Evolutionary conservation across 1,284 basidiomycete species (phyloP), one percentile per base, ranked within the genome.

Genomic region (Cystobasidiaceae sp.): DNA sequence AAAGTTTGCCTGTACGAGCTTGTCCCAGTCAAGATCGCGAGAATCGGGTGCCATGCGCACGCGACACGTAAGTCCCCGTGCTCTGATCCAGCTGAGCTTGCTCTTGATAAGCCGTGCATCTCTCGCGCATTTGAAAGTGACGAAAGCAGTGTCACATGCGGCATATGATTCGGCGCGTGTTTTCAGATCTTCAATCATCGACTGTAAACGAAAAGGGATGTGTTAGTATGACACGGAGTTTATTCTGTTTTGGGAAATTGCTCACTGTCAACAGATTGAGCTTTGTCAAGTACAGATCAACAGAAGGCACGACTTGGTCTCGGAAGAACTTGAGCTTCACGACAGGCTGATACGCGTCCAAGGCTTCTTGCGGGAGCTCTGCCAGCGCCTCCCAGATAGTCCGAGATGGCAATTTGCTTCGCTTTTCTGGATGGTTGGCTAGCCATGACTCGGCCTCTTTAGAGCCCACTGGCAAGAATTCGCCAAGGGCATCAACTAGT

Each of bases 231-330:
- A 17, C 6, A 46, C 15, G n/a, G 13, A 13, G 23, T 39, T 19
- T 15, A 28, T 48, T 27, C 17, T 11, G 19, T 8, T 23, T 11
- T 46, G 25, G 23, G 4, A 5, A 19, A 39, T 19, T n/a, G n/a
- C 54, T 56, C 17, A 57, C 55, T 17, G 62, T 67, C 15, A 93
- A 79, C n/a, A 91, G 79, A 67, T 85, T 86, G 69, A 93, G 82
- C 76, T 92, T 93, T 19, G 88, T 83, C 1, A 89, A 87, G 72
- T 90, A 88, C 75, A 91, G 93, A 76, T 94, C 90, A 76, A 94
- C 91, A 1, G 88, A 81, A 0, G 91, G 89, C 0, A 91, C 89
- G 4, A 85, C 84, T 72, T 86, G 84, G 23, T 86, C 86, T 2
- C 84, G 82, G 75, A 90, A 90, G 4, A 89, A 77, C 21, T 83